Base-by-base conservation (phyloP, 2,329 filamentous ascomycete species). In the Furcasterigmium sp. region DNA sequence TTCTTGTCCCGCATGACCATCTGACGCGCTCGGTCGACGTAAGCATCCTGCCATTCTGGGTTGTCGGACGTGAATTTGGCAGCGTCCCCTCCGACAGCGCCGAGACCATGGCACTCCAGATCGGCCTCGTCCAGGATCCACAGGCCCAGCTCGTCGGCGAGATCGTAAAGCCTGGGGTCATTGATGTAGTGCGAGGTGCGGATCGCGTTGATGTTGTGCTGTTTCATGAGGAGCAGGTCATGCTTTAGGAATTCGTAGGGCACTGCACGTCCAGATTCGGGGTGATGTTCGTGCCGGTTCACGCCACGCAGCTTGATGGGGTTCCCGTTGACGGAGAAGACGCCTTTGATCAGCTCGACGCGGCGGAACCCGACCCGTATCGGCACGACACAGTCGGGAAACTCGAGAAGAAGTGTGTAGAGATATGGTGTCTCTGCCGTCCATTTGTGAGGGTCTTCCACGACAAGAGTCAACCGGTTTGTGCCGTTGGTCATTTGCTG, bases 201-300 rank as follows among this genome's bases (percentile, higher is more conserved):
- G 9, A 88, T 72, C 2, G 82, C 79, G 48, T 88, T 88, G 56
- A 88, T 75, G 50, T 85, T 85, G 60, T 84, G 74, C 1, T 63
- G 64, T 56, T 86, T 87, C 82, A 87, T 87, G 4, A 73, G 62
- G 3, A 82, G 48, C 3, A 87, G 65, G 48, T 87, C 84, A 1
- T 68, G 61, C 42, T 73, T 68, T 52, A 87, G 72, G n/a, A 75
- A 78, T 0, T 76, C 72, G 21, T 75, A 72, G 0, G 80, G 80
- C 1, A 86, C 78, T 1, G 80, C 71, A 1, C 82, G 74, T 1
- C 83, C 82, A 5, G 72, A 73, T 44, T 72, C 64, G 0, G 81
- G 76, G 51, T 86, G 79, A 49, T 87, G 82, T 45, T 88, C 84
- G 50, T 87, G 84, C 26, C 83, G 72, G 53, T 87, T 87, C 6